Evolutionary conservation across 1,284 basidiomycete species (phyloP), one percentile per base, ranked within the genome.

Genomic region (Marasmius sp.): DNA sequence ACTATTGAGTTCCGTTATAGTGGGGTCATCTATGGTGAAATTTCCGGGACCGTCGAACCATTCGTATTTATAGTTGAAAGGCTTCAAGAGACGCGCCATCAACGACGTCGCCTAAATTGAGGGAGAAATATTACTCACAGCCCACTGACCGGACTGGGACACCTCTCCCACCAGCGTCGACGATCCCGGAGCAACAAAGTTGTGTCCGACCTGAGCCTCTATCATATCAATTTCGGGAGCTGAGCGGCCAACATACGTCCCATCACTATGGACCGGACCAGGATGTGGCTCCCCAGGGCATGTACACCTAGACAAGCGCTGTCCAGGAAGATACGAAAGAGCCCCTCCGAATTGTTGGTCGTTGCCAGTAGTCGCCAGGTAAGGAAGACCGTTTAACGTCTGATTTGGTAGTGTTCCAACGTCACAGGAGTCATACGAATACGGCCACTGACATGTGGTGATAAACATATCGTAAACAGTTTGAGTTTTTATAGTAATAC

Each of bases 251-350:
- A 82, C 79, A 65, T 77, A 87, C 0, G 79, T 76, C 16, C 85
- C 86, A 67, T 85, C 82, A n/a, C 70, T 65, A 57, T 80, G 79
- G 34, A 71, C 73, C 9, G 87, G 88, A 1, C 88, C 88, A 0
- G 88, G 88, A 63, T 89, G 87, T 9, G 71, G 69, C 61, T 85
- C 80, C 16, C 76, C 76, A 0, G 76, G 69, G 65, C 88, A 89
- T 0, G 87, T 88, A 71, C 87, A 22, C 38, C 18, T 37, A 9
- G 41, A 57, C 16, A 57, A 22, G n/a, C 22, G 16, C 36, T 43
- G 34, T 22, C 39, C 59, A 18, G 33, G 38, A n/a, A 53, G 56
- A 49, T 39, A 57, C 8, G 38, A 52, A 16, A 53, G 34, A 2
- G 22, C 10, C 3, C 53, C 54, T 22, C 34, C 58, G 14, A 53